Conservation (phyloP, 305 asterid genomes). For the Fraxinus sp. region DNA sequence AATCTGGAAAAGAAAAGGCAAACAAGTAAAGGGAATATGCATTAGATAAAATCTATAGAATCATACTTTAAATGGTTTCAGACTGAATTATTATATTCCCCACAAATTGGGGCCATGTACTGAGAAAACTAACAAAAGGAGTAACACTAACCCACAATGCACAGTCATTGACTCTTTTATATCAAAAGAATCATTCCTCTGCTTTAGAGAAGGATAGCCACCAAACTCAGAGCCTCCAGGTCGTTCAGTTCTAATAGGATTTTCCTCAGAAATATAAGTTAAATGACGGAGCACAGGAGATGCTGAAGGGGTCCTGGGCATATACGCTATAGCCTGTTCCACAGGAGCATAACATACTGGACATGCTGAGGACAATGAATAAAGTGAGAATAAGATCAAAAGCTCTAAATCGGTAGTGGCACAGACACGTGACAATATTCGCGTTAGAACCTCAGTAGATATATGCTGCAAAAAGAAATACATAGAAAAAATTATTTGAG, state of each 20-base stretch:
- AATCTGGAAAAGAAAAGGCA: constrained; percentile 47
- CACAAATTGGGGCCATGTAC: neutral
- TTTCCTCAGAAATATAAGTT: constrained; percentile 68
- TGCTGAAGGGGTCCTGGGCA: constrained; percentile 68
- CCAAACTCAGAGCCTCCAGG: constrained; percentile 92
- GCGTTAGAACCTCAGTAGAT: constrained; percentile 10
- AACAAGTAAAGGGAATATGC: neutral
- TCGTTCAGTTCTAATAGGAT: constrained; percentile 55
- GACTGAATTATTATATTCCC: neutral
- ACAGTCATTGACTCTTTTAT: constrained; percentile 80
- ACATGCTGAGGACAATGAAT: constrained; percentile 64
- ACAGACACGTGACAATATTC: neutral
- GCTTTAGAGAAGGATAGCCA: constrained; percentile 84
- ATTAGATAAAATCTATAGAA: constrained; percentile 7
- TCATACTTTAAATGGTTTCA: neutral
- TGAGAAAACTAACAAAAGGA: constrained; percentile 3
- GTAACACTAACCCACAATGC: constrained; percentile 85
- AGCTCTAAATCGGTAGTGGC: neutral
- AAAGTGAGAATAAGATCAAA: constrained; percentile 18
- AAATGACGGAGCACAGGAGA: constrained; percentile 72
- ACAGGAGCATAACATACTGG: constrained; percentile 86
- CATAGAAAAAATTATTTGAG: constrained; percentile 16
- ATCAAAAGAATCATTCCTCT: constrained; percentile 69
- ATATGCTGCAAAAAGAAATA: constrained; percentile 3
- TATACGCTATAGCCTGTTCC: constrained; percentile 74